These are phyloP conservation scores for Clarireedia sp. DNA, from an alignment of 2,329 filamentous ascomycete species.

Conservation along the genomic window DNA sequence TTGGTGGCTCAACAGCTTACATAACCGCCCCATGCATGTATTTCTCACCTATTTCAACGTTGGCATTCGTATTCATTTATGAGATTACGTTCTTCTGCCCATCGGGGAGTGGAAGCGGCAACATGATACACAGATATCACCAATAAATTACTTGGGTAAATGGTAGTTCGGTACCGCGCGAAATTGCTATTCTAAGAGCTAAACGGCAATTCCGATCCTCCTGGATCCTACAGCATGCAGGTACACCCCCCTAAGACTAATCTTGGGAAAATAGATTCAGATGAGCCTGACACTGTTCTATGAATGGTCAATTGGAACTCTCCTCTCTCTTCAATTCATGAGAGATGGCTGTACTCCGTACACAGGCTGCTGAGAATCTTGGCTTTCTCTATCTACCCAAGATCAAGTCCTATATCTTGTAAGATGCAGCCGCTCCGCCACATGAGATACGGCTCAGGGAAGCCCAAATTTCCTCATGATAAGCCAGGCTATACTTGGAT, in stretches of 20 bases:
- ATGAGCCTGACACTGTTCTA: neutral
- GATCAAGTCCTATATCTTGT: neutral
- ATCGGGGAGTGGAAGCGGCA: neutral
- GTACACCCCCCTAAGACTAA: neutral
- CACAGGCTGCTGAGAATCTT: neutral
- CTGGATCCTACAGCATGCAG: conserved; percentile 3
- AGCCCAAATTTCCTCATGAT: neutral
- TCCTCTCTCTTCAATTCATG: neutral
- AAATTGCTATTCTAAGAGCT: conserved; percentile 4
- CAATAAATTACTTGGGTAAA: too few relatives aligned
- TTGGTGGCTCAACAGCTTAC: too few relatives aligned
- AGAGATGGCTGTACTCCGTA: neutral
- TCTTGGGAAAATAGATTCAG: neutral
- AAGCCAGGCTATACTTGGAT: neutral
- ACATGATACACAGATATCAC: too few relatives aligned
- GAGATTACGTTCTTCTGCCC: neutral
- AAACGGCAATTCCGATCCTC: conserved; percentile 3
- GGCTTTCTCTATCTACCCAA: neutral
- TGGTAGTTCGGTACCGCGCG: neutral
- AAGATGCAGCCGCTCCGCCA: neutral
- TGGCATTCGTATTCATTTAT: too few relatives aligned
- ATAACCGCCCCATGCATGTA: too few relatives aligned
- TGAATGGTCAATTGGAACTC: neutral
- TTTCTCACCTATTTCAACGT: too few relatives aligned
- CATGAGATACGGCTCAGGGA: neutral